Conservation (phyloP, 768 basidiomycete genomes). For the Trametes cingulata region DNA sequence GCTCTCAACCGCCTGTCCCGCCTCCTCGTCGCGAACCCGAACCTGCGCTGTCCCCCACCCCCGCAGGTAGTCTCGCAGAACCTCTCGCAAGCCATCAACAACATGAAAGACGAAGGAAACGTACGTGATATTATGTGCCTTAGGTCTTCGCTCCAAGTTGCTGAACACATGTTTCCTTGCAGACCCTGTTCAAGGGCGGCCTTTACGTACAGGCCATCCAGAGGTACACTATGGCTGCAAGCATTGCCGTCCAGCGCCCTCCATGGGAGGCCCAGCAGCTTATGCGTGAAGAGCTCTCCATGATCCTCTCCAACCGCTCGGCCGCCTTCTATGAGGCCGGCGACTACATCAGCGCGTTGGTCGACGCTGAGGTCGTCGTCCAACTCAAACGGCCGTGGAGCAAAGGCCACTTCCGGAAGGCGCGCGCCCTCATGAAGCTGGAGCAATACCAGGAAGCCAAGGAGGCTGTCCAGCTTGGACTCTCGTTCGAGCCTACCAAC, state of each 20-base stretch:
- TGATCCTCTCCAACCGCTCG: constrained; percentile 88
- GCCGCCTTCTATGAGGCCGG: constrained; percentile 79
- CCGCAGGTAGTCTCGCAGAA: constrained; percentile 74
- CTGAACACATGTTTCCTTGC: constrained; percentile 4
- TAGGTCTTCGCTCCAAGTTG: neutral
- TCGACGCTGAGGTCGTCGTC: constrained; percentile 91
- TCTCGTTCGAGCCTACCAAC: constrained; percentile 80
- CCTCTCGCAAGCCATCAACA: constrained; percentile 69
- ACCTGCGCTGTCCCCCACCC: constrained; percentile 78
- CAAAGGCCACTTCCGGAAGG: constrained; percentile 95
- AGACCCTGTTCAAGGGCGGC: constrained; percentile 80
- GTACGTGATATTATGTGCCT: constrained; percentile 47
- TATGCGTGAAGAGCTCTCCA: constrained; percentile 88
- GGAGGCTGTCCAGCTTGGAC: constrained; percentile 78
- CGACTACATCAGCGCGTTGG: constrained; percentile 75
- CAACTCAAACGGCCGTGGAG: constrained; percentile 84
- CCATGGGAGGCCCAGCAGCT: constrained; percentile 86
- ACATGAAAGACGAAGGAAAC: constrained; percentile 94
- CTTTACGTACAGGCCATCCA: constrained; percentile 70
- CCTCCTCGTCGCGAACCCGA: constrained; percentile 67
- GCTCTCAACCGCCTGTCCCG: constrained; percentile 76
- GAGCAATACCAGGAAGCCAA: constrained; percentile 70
- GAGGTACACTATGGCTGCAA: constrained; percentile 77
- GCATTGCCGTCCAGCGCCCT: constrained; percentile 76
- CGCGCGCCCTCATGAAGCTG: constrained; percentile 82